phyloP scores from a whole-genome alignment of 2,329 filamentous ascomycete species.

The Decorospora gaudefroyi region DNA sequence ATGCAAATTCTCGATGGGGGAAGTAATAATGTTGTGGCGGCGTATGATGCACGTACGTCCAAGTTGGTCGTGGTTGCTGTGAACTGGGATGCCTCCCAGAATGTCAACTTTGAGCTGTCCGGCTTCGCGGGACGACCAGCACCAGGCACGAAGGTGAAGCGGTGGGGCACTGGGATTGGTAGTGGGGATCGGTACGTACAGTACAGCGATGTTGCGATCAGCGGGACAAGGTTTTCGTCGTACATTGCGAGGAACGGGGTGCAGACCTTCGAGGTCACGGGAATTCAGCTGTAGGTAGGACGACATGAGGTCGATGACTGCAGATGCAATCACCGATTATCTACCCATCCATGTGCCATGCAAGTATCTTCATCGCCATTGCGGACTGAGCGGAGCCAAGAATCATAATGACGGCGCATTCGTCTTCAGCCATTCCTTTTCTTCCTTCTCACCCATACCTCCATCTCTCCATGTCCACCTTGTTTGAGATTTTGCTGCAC shows the following conservation, averaged over 20 bases:
- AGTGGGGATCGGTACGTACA: conserved; percentile 11
- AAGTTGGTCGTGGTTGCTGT: conserved; percentile 11
- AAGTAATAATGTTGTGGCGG: conserved; percentile 8
- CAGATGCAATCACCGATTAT: too few relatives aligned
- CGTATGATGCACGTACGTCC: conserved; percentile 9
- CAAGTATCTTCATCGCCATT: too few relatives aligned
- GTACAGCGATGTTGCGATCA: conserved; percentile 6
- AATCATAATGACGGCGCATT: too few relatives aligned
- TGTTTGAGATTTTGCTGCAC: conserved; percentile 55
- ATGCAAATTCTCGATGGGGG: conserved; percentile 14
- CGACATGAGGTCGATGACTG: too few relatives aligned
- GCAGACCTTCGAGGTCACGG: conserved; percentile 14
- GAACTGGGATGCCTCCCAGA: conserved; percentile 10
- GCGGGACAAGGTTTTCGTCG: conserved; percentile 10
- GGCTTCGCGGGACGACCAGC: conserved; percentile 6
- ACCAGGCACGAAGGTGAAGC: conserved; percentile 3
- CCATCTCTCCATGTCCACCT: conserved; percentile 6
- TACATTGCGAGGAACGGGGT: conserved; percentile 12
- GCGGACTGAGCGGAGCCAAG: too few relatives aligned
- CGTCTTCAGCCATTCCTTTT: conserved; percentile 34
- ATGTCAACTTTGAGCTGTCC: conserved; percentile 13
- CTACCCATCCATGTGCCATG: too few relatives aligned
- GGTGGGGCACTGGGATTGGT: conserved; percentile 12
- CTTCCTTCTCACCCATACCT: conserved; percentile 45
- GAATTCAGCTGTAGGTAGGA: conserved; percentile 7